phyloP scores from a whole-genome alignment of 768 basidiomycete genomes.

The Suillus brevipes region DNA sequence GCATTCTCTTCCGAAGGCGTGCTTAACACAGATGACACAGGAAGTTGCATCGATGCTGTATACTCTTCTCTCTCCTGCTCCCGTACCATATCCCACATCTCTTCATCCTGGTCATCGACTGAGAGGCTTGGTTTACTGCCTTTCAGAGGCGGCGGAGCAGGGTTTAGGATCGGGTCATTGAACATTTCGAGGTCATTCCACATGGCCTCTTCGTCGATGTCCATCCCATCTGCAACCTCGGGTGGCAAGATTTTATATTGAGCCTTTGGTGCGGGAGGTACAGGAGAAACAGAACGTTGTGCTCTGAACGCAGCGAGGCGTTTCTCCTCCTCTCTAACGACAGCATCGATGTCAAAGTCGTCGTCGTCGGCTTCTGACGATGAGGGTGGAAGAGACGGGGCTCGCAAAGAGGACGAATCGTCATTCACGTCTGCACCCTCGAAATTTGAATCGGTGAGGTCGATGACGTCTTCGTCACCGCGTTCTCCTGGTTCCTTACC shows the following conservation, averaged over 20 bases:
- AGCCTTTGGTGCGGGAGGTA: constrained; percentile 8
- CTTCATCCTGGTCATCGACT: constrained; percentile 50
- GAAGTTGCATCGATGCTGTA: constrained; percentile 18
- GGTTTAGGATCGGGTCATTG: constrained; percentile 10
- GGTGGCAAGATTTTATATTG: constrained; percentile 12
- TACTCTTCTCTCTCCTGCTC: constrained; percentile 46
- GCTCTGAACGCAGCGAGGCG: constrained; percentile 27
- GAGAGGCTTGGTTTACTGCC: constrained; percentile 3
- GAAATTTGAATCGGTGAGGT: constrained; percentile 29
- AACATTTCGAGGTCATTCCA: constrained; percentile 32
- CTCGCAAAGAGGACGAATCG: constrained; percentile 37
- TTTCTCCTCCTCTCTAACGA: constrained; percentile 47
- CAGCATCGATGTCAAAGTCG: constrained; percentile 53
- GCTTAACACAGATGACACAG: constrained; percentile 25
- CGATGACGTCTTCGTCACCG: constrained; percentile 28
- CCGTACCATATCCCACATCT: constrained; percentile 70
- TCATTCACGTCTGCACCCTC: constrained; percentile 27
- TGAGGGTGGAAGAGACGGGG: constrained; percentile 39
- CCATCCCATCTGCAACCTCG: constrained; percentile 17
- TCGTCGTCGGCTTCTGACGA: constrained; percentile 45
- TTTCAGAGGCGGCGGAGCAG: constrained; percentile 11
- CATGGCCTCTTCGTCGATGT: constrained; percentile 41
- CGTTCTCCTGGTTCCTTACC: constrained; percentile 27
- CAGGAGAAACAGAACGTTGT: constrained; percentile 12
- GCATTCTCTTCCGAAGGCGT: constrained; percentile 15